Evolutionary conservation across 192 early-diverging fungal species (phyloP), one percentile per base, ranked within the genome.

Genomic region (Linnemannia hyalina): DNA sequence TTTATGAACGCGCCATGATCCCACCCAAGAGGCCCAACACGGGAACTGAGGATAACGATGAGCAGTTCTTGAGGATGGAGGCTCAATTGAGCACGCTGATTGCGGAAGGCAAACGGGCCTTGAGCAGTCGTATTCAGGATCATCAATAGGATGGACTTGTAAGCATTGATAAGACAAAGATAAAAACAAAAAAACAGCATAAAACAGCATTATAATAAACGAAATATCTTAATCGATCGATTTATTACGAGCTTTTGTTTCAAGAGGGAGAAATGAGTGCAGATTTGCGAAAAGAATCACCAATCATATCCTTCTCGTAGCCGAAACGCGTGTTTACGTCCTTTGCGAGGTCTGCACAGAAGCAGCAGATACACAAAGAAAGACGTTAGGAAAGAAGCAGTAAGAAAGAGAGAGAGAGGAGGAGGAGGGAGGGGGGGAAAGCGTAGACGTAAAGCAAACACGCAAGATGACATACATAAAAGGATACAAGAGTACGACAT

Each of bases 31-130:
- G 77, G 22, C 81, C 86, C 41, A 79, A 83, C 20, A 88, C 87
- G 6, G 81, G 82, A 22, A 88, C 87, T 13, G 87, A 88, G 49
- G 87, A 82, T 49, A 83, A 80, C 46, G 87, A 88, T 35, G 79
- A 83, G n/a, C 78, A 80, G 69, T 82, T 88, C 70, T 57, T 83
- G 74, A 80, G 87, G 57, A 88, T 88, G 87, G 87, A 88, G 42
- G 87, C 81, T 29, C 72, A 83, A 32, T 71, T 88, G 7, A 83
- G 38, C 7, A 81, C 54, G 7, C 46, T 88, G 71, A 88, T 88
- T 46, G 87, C 87, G 9, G 81, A 80, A n/a, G 87, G 87, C 49
- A 88, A 82, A 70, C 82, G 82, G 0, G 87, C 87, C 2, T 52
- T 88, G 46, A 80, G 55, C 20, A 80, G 75, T 42, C 78, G 78